Base-by-base conservation (phyloP, 192 early-diverging fungal genomes). In the Umbelopsis ramanniana region DNA sequence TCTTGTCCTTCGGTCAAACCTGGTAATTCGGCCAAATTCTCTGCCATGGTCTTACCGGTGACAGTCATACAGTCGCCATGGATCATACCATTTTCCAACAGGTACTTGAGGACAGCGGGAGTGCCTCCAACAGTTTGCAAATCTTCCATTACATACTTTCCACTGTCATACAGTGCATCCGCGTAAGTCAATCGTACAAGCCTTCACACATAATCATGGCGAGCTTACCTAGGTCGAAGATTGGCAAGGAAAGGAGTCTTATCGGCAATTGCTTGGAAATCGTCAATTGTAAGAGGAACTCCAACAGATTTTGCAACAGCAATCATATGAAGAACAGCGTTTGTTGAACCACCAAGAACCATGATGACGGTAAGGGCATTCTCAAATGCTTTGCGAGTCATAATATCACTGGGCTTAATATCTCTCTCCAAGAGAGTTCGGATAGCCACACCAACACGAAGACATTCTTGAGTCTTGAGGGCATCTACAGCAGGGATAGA, bases 61-160 rank as follows among this genome's bases (percentile, higher is more conserved):
- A 97, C 95, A 0, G 98, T 98, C 83, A 99, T 80, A 29, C 85
- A 88, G 73, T 95, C 92, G 57, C 96, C 96, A 77, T 97, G 85
- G 50, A 99, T 81, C 60, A 92, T 77, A 24, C 91, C 91, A 74
- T 97, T 90, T 40, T 89, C 82, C 68, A 97, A 77, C 26, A 99
- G 88, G 81, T 95, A 97, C 83, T 98, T 98, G 73, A 98, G 84
- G 46, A 99, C 90, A 24, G 95, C 91, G 17, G 98, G 98, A 1
- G 93, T 94, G 69, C 98, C 98, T 53, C 98, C 98, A 60, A 97
- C 89, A 7, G 78, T 67, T 79, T 95, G 95, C 50, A 99, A 78
- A 77, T 99, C 98, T 75, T 93, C 96, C 93, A 99, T 97, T 17
- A 99, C 95, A 78, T 95, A 99, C 79, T 96, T 95, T 66, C 98